A percentile compares a stretch with the other conserved stretches of the same genome.
Conservation (phyloP, 768 basidiomycete species). For the Arthromyces matolae region DNA sequence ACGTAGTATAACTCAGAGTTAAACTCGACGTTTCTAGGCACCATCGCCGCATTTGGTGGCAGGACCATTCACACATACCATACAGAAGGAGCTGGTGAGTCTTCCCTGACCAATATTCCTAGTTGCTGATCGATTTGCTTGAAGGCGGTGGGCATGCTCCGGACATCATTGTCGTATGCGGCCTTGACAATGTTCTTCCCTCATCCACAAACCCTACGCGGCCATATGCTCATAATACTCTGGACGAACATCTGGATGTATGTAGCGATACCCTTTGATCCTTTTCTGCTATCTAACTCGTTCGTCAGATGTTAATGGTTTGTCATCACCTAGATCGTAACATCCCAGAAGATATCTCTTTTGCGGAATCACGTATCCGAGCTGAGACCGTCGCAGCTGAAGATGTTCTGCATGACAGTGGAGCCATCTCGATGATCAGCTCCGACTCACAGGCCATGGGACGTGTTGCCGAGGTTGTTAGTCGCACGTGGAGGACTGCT, state of each 20-base stretch:
- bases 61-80: slow-evolving; percentile 98
- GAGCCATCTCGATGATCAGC: slow-evolving; percentile 95
- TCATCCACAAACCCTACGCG: slow-evolving; percentile 97
- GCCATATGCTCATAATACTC: slow-evolving; percentile 85
- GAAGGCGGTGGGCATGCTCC: slow-evolving; percentile 93
- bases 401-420: slow-evolving; percentile 88
- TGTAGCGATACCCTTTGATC: slow-evolving; percentile 21
- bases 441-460: slow-evolving; percentile 99
- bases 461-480: slow-evolving; percentile 90
- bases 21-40: slow-evolving; percentile 43
- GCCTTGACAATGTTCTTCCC: slow-evolving; percentile 83
- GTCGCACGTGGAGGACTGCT: slow-evolving; percentile 94
- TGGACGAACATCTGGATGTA: slow-evolving; percentile 97
- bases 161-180: slow-evolving; percentile 97
- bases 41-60: slow-evolving; percentile 83
- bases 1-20: neutral
- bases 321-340: slow-evolving; percentile 92
- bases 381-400: slow-evolving; percentile 97
- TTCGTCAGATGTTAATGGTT: slow-evolving; percentile 97
- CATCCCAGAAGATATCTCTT: slow-evolving; percentile 92
- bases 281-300: neutral
- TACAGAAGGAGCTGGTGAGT: slow-evolving; percentile 85
- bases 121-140: neutral
- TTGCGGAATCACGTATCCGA: slow-evolving; percentile 95
- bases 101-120: neutral